Evolutionary conservation across 805 yeast genomes (phyloP).

Genomic region (Sugiyamaella marilandica): DNA sequence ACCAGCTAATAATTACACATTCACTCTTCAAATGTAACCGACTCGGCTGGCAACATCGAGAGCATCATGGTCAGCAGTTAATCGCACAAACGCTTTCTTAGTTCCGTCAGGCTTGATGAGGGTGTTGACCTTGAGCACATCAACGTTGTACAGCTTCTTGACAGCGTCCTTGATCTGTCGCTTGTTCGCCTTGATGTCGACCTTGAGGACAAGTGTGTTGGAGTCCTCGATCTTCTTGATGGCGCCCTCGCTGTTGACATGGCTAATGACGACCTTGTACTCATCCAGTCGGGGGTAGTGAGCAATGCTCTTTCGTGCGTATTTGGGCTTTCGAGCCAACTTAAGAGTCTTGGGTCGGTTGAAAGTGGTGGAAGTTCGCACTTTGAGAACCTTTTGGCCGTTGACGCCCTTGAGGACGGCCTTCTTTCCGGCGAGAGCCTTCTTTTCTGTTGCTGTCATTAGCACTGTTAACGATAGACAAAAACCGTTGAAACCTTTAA

Average conservation of each 20-base stretch:
- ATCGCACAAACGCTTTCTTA: conserved; percentile 99
- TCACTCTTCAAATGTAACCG: conserved; percentile 79
- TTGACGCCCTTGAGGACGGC: conserved; percentile 97
- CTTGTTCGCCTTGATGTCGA: conserved; percentile 96
- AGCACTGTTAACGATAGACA: neutral
- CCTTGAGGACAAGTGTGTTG: conserved; percentile 98
- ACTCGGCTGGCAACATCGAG: conserved; percentile 99
- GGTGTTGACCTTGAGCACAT: conserved; percentile 90
- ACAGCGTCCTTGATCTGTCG: conserved; percentile 97
- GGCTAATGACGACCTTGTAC: conserved; percentile 88
- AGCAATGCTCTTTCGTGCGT: conserved; percentile 93
- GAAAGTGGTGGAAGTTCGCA: conserved; percentile 93
- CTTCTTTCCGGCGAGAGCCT: conserved; percentile 98
- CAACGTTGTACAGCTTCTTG: conserved; percentile 97
- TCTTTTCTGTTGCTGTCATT: conserved; percentile 39
- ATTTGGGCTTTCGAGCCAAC: conserved; percentile 90
- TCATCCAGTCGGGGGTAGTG: conserved; percentile 97
- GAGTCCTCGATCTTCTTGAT: conserved; percentile 99
- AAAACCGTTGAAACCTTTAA: neutral
- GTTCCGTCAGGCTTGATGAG: conserved; percentile 98
- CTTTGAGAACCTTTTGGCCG: conserved; percentile 84
- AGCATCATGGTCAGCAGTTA: conserved; percentile 99
- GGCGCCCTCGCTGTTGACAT: conserved; percentile 97
- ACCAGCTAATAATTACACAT: conserved; percentile 12
- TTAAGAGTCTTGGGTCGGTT: conserved; percentile 95